Evolutionary conservation across 2,329 filamentous ascomycete species (phyloP).

Genomic region (Talaromyces sp.): DNA sequence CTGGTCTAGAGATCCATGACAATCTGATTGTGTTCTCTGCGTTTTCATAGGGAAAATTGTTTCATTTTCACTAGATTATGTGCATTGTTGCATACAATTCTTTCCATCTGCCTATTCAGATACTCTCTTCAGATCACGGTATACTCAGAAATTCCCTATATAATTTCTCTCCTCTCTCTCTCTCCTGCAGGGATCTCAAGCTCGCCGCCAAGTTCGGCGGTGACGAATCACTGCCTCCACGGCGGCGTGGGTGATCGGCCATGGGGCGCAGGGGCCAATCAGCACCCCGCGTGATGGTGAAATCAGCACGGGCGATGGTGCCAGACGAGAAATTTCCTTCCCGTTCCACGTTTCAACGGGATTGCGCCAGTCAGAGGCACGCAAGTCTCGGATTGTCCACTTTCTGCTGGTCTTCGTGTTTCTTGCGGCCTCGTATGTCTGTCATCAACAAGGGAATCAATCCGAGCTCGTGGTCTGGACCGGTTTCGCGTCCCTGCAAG

Average conservation of each 20-base stretch:
- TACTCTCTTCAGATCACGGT: background rate
- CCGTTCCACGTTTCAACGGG: conserved; percentile 6
- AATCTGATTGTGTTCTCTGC: background rate
- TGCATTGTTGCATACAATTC: too few species aligned
- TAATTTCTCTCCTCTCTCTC: background rate
- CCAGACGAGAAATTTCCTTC: conserved; percentile 16
- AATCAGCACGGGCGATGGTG: conserved; percentile 37
- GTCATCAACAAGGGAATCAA: too few species aligned
- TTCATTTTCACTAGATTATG: too few species aligned
- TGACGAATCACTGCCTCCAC: conserved; percentile 21
- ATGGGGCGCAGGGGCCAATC: conserved; percentile 28
- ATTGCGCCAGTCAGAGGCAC: too few species aligned
- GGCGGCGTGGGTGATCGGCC: conserved; percentile 16
- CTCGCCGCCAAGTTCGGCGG: conserved; percentile 7
- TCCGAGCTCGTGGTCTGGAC: too few species aligned
- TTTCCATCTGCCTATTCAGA: background rate
- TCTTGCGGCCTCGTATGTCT: too few species aligned
- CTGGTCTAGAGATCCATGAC: background rate
- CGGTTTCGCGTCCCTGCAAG: too few species aligned
- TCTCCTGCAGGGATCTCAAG: background rate
- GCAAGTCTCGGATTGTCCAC: too few species aligned
- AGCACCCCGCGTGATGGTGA: conserved; percentile 30
- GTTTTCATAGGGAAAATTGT: too few species aligned
- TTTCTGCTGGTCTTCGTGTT: too few species aligned
- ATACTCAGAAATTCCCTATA: background rate